Evolutionary conservation across 2,329 filamentous ascomycete genomes (phyloP), one percentile per base, ranked within the genome.

Genomic region (Mariannaea sp.): DNA sequence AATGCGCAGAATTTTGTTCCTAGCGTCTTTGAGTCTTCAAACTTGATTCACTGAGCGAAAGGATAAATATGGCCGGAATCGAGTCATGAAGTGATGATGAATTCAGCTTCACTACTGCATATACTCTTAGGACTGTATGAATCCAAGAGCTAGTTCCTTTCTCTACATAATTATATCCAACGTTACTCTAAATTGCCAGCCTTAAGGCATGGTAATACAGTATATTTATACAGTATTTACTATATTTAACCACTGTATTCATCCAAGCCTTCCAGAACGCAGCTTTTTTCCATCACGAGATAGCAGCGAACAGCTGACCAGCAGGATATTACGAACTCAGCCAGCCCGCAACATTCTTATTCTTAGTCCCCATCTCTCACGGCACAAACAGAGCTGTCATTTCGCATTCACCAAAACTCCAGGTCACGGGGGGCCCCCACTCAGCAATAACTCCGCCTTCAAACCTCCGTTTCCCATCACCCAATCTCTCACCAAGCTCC

Each of bases 311-410:
- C 50, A 33, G 49, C 48, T 50, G 30, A 40, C 49, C 53, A 46
- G 51, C 55, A 53, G 56, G 63, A 54, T 56, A 55, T 57, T 59
- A 57, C 56, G 49, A 56, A 27, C 14, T 20, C 44, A 63, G 36
- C 62, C 45, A 58, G 54, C 58, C 57, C 55, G 38, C 44, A 49
- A 57, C 56, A 49, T 40, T 27, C 49, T 44, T 46, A 54, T 56
- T 48, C 53, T 19, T 32, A 43, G 29, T 16, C 30, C n/a, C 40
- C 36, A 22, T 33, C 36, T 35, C 32, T 27, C 36, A 49, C 45
- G 14, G 6, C 10, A 10, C 9, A 7, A 6, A 7, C 35, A 39
- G 13, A 8, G 19, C 55, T 16, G 10, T 17, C 16, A 35, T 13
- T 17, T n/a, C 35, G 19, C 8, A 24, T 22, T 17, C 9, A 9